Evolutionary conservation across 345 rosid species (phyloP).

Genomic region (Citrus hindsii): DNA sequence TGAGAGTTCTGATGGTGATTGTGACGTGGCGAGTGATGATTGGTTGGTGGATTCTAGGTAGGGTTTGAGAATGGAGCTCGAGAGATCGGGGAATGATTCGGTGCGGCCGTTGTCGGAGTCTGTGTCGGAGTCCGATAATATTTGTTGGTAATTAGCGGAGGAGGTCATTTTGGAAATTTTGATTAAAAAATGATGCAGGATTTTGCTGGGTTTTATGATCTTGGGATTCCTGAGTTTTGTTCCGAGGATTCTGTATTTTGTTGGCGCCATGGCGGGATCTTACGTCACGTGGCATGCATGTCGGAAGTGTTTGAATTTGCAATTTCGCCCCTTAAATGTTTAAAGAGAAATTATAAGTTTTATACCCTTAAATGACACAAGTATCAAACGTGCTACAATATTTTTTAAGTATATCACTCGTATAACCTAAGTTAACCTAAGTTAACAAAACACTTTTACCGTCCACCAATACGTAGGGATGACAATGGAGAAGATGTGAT

Average conservation of each 20-base stretch:
- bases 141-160: constrained; percentile 23
- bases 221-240: background rate
- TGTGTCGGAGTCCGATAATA: constrained; percentile 30
- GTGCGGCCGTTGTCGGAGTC: constrained; percentile 57
- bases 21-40: constrained; percentile 19
- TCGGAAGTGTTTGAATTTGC: background rate
- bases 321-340: background rate
- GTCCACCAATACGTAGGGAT: no score
- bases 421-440: no score
- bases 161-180: constrained; percentile 33
- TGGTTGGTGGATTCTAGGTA: constrained; percentile 62
- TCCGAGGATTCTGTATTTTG: background rate
- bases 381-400: accelerated
- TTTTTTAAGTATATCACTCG: no score
- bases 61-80: constrained; percentile 73
- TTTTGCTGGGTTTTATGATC: background rate
- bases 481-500: no score
- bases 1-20: constrained; percentile 50
- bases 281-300: background rate
- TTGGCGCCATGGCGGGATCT: background rate
- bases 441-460: accelerated
- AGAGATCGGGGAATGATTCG: constrained; percentile 41
- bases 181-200: background rate
- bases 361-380: accelerated
- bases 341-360: no score